Evolutionary conservation across 805 yeast species (phyloP).

Genomic region (Lachancea waltii): DNA sequence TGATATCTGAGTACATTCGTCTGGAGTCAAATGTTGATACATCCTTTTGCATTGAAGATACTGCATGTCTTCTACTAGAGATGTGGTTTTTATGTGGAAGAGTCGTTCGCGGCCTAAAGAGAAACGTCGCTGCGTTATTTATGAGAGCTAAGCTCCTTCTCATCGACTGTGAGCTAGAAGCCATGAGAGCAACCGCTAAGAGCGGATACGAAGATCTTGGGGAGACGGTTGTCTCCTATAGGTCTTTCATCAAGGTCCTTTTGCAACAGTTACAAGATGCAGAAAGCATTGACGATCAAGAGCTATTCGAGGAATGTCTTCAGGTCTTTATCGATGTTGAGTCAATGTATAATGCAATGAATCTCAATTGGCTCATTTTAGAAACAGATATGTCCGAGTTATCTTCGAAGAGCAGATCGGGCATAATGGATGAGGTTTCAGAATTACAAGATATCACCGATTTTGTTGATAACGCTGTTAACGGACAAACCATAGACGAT

Average conservation of each 20-base stretch:
- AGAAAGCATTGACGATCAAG: constrained; percentile 46
- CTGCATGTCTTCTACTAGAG: constrained; percentile 33
- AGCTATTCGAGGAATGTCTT: constrained; percentile 58
- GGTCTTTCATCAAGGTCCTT: constrained; percentile 51
- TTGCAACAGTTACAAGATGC: constrained; percentile 53
- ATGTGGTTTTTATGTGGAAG: constrained; percentile 22
- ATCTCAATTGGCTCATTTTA: constrained; percentile 31
- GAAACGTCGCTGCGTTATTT: constrained; percentile 50
- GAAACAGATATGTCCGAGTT: constrained; percentile 21
- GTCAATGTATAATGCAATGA: constrained; percentile 59
- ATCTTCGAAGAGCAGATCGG: not conserved
- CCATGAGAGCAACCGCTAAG: constrained; percentile 16
- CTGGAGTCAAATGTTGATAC: constrained; percentile 25
- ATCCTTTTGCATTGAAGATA: constrained; percentile 38
- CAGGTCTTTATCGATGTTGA: constrained; percentile 65
- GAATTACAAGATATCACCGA: constrained; percentile 8
- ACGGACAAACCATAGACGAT: constrained; percentile 3
- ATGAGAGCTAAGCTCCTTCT: constrained; percentile 59
- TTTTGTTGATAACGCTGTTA: constrained; percentile 5
- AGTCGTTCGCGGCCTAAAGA: constrained; percentile 22
- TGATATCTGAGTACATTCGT: constrained; percentile 12
- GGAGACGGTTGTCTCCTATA: constrained; percentile 44
- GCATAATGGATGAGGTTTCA: constrained; percentile 9
- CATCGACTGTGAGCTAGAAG: constrained; percentile 57
- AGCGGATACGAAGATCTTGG: constrained; percentile 32